Evolutionary conservation across 2,329 filamentous ascomycete species (phyloP).

Genomic region (Bipolaris bicolor): DNA sequence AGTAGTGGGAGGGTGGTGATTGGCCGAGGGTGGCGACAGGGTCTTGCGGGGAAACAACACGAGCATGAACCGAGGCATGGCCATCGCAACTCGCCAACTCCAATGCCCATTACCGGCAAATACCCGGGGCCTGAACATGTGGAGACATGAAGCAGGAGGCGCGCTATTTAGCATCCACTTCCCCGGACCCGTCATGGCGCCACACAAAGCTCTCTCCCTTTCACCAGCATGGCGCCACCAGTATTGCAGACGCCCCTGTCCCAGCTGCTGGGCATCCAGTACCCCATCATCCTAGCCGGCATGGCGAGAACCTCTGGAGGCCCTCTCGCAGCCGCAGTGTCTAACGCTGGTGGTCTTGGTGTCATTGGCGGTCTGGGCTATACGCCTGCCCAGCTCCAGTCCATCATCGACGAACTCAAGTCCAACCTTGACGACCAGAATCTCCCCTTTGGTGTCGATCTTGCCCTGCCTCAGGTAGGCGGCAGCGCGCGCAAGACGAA

Average conservation of each 20-base stretch:
- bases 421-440: conserved; percentile 67
- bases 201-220: not conserved
- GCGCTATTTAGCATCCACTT: conserved; percentile 34
- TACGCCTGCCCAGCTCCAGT: conserved; percentile 72
- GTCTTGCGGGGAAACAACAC: too few species aligned
- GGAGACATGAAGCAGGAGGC: too few species aligned
- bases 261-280: conserved; percentile 76
- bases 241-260: conserved; percentile 48
- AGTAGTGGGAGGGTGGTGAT: too few species aligned
- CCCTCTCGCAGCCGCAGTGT: conserved; percentile 55
- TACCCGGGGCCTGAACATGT: too few species aligned
- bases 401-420: conserved; percentile 88
- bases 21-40: too few species aligned
- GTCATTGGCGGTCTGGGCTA: conserved; percentile 57
- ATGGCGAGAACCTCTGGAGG: conserved; percentile 77
- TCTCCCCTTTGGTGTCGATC: conserved; percentile 88
- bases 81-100: conserved; percentile 17
- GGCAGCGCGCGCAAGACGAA: conserved; percentile 86
- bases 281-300: conserved; percentile 89
- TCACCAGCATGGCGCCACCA: conserved; percentile 39
- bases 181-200: conserved; percentile 30
- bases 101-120: too few species aligned
- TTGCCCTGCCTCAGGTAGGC: conserved; percentile 88
- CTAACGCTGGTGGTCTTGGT: conserved; percentile 82
- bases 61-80: not conserved